These are phyloP conservation scores for Bombardia bombarda DNA, from an alignment of 495 filamentous ascomycete genomes.

Conservation along the genomic window DNA sequence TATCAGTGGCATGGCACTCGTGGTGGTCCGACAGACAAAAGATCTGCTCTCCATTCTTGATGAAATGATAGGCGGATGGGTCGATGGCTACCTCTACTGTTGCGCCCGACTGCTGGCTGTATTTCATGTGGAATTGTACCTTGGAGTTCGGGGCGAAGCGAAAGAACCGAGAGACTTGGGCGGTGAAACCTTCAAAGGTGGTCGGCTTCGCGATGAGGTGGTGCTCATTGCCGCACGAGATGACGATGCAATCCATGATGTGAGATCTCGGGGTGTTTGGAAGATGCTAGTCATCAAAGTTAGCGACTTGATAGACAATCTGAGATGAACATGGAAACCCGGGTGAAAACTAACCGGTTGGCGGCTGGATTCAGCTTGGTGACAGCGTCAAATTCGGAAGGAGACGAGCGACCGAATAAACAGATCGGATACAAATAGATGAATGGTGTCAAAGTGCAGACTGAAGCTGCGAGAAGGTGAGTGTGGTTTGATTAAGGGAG, in stretches of 20 bases:
- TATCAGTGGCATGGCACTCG: not conserved
- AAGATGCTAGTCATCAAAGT: no score
- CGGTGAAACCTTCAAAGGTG: not conserved
- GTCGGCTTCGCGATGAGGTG: not conserved
- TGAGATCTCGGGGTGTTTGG: no score
- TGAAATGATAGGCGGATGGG: not conserved
- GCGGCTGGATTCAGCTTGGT: no score
- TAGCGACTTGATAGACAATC: no score
- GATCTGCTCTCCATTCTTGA: not conserved
- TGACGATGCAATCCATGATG: constrained; percentile 20
- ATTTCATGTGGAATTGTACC: not conserved
- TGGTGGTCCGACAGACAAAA: not conserved
- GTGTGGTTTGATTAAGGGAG: no score
- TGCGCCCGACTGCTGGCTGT: constrained; percentile 4
- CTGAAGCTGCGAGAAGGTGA: no score
- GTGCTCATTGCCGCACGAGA: not conserved
- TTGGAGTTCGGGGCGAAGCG: not conserved
- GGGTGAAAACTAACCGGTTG: no score
- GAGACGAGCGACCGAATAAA: no score
- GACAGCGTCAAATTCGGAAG: no score
- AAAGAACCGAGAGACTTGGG: not conserved
- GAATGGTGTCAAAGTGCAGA: no score
- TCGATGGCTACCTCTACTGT: not conserved
- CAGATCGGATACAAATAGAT: no score
- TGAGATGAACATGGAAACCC: no score